These are phyloP conservation scores for Monosporascus sp. DNA, from an alignment of 2,329 filamentous ascomycete species.

Conservation along the genomic window DNA sequence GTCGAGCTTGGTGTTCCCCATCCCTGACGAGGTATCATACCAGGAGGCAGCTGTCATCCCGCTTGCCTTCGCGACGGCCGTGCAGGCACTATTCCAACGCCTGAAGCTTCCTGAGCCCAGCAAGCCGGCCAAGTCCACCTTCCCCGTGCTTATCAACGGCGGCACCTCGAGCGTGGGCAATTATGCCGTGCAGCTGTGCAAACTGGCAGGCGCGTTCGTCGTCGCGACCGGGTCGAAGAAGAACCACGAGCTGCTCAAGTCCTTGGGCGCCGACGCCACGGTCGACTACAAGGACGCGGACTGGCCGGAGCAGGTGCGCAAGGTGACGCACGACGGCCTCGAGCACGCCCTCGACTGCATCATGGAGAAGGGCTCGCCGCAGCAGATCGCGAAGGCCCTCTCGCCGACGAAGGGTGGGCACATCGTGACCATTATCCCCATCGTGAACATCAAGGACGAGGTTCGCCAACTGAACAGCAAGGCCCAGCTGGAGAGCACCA, in stretches of 20 bases:
- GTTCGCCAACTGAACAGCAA: slow-evolving; percentile 15
- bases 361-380: slow-evolving; percentile 17
- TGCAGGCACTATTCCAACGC: slow-evolving; percentile 25
- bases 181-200: slow-evolving; percentile 24
- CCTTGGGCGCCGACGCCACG: slow-evolving; percentile 19
- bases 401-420: slow-evolving; percentile 25
- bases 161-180: slow-evolving; percentile 21
- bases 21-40: slow-evolving; percentile 22
- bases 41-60: slow-evolving; percentile 22
- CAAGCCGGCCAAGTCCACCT: slow-evolving; percentile 19
- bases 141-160: slow-evolving; percentile 27
- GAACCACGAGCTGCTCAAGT: slow-evolving; percentile 19
- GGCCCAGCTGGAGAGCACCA: slow-evolving; percentile 25
- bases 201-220: slow-evolving; percentile 20
- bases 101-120: slow-evolving; percentile 25
- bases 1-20: slow-evolving; percentile 20
- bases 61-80: slow-evolving; percentile 41
- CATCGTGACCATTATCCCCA: slow-evolving; percentile 17
- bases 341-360: slow-evolving; percentile 25
- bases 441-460: slow-evolving; percentile 11
- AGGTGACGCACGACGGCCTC: slow-evolving; percentile 53
- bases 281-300: slow-evolving; percentile 36
- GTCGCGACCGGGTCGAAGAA: slow-evolving; percentile 19
- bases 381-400: slow-evolving; percentile 17
- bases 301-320: slow-evolving; percentile 52